Base-by-base conservation (phyloP, 441 rosid genomes). In the Theobroma grandiflorum region DNA sequence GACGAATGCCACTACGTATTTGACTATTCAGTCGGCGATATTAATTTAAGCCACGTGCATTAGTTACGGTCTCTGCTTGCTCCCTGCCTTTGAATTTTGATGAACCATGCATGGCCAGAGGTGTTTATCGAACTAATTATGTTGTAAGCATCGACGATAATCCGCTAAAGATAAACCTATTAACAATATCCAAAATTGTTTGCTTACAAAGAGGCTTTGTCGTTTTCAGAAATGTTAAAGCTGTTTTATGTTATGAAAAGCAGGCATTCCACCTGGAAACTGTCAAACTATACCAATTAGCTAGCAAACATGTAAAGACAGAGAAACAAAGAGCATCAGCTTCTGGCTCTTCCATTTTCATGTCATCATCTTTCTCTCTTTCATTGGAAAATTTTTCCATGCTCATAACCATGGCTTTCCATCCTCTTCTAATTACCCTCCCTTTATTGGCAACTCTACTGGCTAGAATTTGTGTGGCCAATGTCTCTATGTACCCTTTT, bases 71-170 rank as follows among this genome's bases (percentile, higher is more conserved):
- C 42, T 47, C 59, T 8, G 3, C 10, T 73, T 73, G 64, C 5
- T 52, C 11, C n/a, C n/a, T 15, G 40, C n/a, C 20, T 47, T 49
- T 26, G 0, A 26, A 26, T 26, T 26, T 26, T 2, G 63, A 52
- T 52, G 62, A 53, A 26, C 22, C 50, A 14, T 31, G 47, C 50
- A 14, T 31, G 47, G 43, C 52, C 52, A 55, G 63, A 79, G 64
- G 67, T 35, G 9, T 33, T 37, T 37, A 53, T 75, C 43, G 52
- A 31, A 40, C 18, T 79, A 63, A 55, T 11, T 42, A 52, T 62
- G 42, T 86, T 80, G 89, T 80, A 82, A 80, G 63, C 80, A 83
- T 86, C 92, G 88, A 76, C 65, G 55, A 35, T 40, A 47, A 6
- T 31, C 37, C 64, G 55, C 45, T 61, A 40, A 40, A 3, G 79